These are phyloP conservation scores for Crinitomyces ghanaensis DNA, from an alignment of 805 yeast species.

Conservation along the genomic window DNA sequence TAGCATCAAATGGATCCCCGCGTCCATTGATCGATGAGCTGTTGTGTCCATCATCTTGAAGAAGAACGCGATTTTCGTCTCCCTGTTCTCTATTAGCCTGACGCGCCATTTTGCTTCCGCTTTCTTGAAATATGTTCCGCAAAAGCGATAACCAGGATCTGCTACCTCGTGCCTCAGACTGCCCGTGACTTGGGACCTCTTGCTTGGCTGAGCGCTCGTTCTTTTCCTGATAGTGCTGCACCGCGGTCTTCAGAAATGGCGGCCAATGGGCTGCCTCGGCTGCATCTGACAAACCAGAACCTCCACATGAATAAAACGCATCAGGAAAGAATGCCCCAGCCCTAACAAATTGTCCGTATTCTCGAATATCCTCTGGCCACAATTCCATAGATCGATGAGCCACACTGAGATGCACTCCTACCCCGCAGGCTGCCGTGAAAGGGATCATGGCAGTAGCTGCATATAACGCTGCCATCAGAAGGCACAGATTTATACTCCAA, in stretches of 20 bases:
- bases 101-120: too few species aligned
- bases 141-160: too few species aligned
- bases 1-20: conserved; percentile 11
- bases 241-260: conserved; percentile 41
- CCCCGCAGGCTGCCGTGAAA: conserved; percentile 3
- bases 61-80: neutral
- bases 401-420: conserved; percentile 13
- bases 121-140: too few species aligned
- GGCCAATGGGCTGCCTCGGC: conserved; percentile 69
- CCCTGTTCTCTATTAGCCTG: neutral
- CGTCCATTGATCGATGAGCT: too few species aligned
- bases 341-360: conserved; percentile 15
- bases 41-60: neutral
- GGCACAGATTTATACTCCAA: too few species aligned
- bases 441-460: too few species aligned
- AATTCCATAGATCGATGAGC: conserved; percentile 6
- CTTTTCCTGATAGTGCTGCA: conserved; percentile 32
- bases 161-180: too few species aligned
- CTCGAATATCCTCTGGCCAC: conserved; percentile 9
- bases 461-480: too few species aligned
- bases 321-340: conserved; percentile 65
- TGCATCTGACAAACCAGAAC: conserved; percentile 35
- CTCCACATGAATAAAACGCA: conserved; percentile 50
- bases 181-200: too few species aligned
- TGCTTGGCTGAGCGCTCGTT: too few species aligned